Percentiles rank a stretch among this genome's conserved stretches.
Conservation (phyloP, 2,329 filamentous ascomycete genomes). For the Aspergillus piperis region DNA sequence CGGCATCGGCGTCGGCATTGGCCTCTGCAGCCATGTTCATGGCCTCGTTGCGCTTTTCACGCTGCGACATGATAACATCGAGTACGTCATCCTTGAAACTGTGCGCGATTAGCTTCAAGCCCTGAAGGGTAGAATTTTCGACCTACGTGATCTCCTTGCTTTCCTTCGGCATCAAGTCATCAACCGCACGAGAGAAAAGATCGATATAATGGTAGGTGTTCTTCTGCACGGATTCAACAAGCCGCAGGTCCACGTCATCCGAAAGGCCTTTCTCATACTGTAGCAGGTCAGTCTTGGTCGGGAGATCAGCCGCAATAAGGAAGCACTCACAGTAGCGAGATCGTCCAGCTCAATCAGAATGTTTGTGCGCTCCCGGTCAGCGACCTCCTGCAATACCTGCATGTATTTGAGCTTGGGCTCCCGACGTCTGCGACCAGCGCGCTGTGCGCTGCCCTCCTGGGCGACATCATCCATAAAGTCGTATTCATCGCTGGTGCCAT, state of each 20-base stretch:
- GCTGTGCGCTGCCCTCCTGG: slow-evolving; percentile 44
- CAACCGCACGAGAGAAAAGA: slow-evolving; percentile 82
- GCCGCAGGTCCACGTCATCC: slow-evolving; percentile 66
- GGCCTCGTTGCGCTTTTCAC: slow-evolving; percentile 80
- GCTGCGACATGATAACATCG: slow-evolving; percentile 93
- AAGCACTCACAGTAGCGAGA: slow-evolving; percentile 62
- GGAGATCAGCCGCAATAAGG: background rate
- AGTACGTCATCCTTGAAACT: slow-evolving; percentile 97
- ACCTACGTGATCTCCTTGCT: slow-evolving; percentile 73
- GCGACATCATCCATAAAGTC: slow-evolving; percentile 86
- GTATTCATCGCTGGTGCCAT: slow-evolving; percentile 84
- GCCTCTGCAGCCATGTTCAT: slow-evolving; percentile 68
- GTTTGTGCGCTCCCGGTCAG: slow-evolving; percentile 75
- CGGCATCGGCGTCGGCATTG: slow-evolving; percentile 63
- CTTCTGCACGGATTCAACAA: slow-evolving; percentile 77
- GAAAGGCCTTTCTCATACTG: slow-evolving; percentile 75
- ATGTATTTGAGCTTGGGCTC: slow-evolving; percentile 81
- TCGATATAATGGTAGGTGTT: slow-evolving; percentile 98
- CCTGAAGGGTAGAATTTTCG: background rate
- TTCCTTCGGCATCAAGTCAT: slow-evolving; percentile 79
- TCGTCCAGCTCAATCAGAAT: slow-evolving; percentile 89
- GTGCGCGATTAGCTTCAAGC: slow-evolving; percentile 24
- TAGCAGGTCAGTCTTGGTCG: background rate
- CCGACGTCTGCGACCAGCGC: slow-evolving; percentile 53
- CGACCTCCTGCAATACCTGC: slow-evolving; percentile 80